Conservation (phyloP, 306 rosid genomes). For the Vigna nakashimae region DNA sequence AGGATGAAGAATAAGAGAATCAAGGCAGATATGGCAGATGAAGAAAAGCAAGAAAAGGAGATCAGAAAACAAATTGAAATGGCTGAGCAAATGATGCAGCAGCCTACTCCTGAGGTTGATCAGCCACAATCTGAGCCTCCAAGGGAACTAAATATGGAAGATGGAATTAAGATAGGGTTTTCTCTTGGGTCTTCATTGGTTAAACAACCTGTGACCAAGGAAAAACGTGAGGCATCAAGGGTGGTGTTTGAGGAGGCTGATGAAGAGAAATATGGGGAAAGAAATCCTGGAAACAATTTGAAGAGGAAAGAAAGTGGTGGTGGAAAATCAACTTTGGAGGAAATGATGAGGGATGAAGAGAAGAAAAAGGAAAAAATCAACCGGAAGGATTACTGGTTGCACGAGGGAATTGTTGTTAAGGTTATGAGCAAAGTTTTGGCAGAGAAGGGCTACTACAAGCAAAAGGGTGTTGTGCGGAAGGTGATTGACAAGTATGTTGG, state of each 20-base stretch:
- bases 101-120: constrained; percentile 45
- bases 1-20: constrained; percentile 76
- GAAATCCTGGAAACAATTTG: constrained; percentile 44
- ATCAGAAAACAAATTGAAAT: constrained; percentile 82
- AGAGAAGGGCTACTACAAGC: constrained; percentile 88
- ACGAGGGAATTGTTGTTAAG: constrained; percentile 80
- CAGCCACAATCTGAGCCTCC: constrained; percentile 45
- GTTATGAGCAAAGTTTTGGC: constrained; percentile 90
- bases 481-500: constrained; percentile 90
- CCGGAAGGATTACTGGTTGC: constrained; percentile 88
- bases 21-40: constrained; percentile 76
- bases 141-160: constrained; percentile 66
- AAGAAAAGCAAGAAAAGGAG: constrained; percentile 91
- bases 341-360: constrained; percentile 88
- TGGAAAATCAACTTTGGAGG: constrained; percentile 70
- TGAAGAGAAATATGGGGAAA: constrained; percentile 51
- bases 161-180: constrained; percentile 77
- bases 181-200: constrained; percentile 62
- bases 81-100: constrained; percentile 60
- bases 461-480: constrained; percentile 77
- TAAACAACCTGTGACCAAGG: constrained; percentile 54
- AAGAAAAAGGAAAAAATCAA: constrained; percentile 81
- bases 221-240: constrained; percentile 55
- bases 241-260: constrained; percentile 69
- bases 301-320: constrained; percentile 52